phyloP scores from a whole-genome alignment of 805 yeast genomes.

The Candida gorgasii region DNA sequence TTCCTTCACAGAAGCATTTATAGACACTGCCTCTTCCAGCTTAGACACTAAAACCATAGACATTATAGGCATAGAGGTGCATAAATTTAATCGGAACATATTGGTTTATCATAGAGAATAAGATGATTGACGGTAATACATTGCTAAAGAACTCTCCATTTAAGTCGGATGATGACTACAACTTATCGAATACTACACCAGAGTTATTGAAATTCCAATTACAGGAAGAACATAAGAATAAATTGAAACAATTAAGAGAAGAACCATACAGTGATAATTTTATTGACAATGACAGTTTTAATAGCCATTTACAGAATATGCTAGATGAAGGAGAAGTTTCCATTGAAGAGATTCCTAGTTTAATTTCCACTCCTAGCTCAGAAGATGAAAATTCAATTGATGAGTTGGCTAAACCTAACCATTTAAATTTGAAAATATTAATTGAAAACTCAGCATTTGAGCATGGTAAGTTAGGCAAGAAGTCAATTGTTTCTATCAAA shows the following conservation, averaged over 20 bases:
- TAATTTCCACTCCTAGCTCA: conserved; percentile 22
- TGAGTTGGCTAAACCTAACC: conserved; percentile 24
- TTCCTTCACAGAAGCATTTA: not conserved
- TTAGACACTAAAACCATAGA: not conserved
- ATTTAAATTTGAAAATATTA: conserved; percentile 42
- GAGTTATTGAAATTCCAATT: conserved; percentile 45
- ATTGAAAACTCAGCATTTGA: conserved; percentile 48
- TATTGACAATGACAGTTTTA: conserved; percentile 23
- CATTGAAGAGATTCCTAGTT: conserved; percentile 21
- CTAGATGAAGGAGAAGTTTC: conserved; percentile 28
- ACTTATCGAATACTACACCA: conserved; percentile 40
- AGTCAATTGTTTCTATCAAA: conserved; percentile 33
- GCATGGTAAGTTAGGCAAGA: conserved; percentile 33
- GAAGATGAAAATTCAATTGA: conserved; percentile 14
- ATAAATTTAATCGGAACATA: not conserved
- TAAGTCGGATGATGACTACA: conserved; percentile 25
- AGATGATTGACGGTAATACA: conserved; percentile 41
- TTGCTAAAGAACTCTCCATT: conserved; percentile 41
- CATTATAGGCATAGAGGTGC: not conserved
- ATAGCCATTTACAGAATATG: conserved; percentile 32
- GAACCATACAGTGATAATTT: conserved; percentile 15
- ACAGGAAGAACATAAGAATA: conserved; percentile 37
- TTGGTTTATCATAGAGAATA: conserved; percentile 1
- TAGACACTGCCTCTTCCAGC: conserved; percentile 1
- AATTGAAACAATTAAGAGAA: conserved; percentile 16